Conservation (phyloP, 2,329 filamentous ascomycete species). For the Alternaria rosae region DNA sequence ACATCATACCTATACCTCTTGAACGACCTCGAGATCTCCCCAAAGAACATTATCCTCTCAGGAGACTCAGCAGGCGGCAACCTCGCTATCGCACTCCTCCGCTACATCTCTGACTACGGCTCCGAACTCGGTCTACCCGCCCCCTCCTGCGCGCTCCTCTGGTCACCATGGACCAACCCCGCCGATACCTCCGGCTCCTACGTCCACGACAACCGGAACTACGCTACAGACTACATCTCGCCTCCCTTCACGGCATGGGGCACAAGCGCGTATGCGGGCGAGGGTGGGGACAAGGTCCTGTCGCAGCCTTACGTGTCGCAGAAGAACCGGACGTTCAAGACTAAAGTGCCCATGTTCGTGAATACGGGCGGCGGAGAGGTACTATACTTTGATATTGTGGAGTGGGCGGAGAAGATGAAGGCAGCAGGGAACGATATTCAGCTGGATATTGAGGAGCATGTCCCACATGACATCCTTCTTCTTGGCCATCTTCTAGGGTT, state of each 20-base stretch:
- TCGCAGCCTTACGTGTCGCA: constrained; percentile 50
- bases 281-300: constrained; percentile 19
- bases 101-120: constrained; percentile 56
- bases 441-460: constrained; percentile 51
- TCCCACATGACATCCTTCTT: constrained; percentile 58
- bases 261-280: constrained; percentile 41
- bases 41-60: constrained; percentile 53
- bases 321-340: constrained; percentile 50
- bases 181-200: constrained; percentile 31
- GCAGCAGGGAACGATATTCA: constrained; percentile 52
- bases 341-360: constrained; percentile 52
- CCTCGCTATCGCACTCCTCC: constrained; percentile 54
- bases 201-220: constrained; percentile 44
- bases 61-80: constrained; percentile 62
- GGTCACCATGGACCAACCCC: constrained; percentile 56
- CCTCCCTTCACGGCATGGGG: constrained; percentile 55
- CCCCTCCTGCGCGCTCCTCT: constrained; percentile 52
- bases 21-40: constrained; percentile 49
- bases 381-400: constrained; percentile 51
- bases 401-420: constrained; percentile 50
- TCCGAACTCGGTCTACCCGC: constrained; percentile 37
- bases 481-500: constrained; percentile 54
- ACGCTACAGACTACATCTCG: constrained; percentile 53
- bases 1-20: constrained; percentile 57
- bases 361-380: constrained; percentile 53